A percentile compares a stretch with the other conserved stretches of the same genome.
Evolutionary conservation across 352 stramenopile species (phyloP).

Genomic region (Globisporangium cylindrosporum): DNA sequence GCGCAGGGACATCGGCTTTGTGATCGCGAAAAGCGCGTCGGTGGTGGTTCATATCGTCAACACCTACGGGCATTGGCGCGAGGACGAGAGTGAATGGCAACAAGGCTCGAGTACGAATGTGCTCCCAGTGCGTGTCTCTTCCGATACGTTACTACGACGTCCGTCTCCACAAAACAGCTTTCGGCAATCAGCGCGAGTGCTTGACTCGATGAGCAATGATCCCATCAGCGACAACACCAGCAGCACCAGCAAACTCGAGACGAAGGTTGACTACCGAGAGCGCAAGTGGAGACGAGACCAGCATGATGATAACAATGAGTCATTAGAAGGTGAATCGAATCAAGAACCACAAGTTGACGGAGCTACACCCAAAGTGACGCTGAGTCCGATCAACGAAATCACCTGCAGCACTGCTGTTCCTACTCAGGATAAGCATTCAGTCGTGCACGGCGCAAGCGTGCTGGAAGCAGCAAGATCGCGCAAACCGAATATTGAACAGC

Average conservation of each 20-base stretch:
- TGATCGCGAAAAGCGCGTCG: constrained; percentile 48
- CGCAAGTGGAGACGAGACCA: constrained; percentile 15
- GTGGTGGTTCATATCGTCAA: constrained; percentile 56
- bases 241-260: not conserved
- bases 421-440: too few species aligned
- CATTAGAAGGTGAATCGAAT: not conserved
- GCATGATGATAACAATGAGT: not conserved
- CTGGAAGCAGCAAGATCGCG: constrained; percentile 7
- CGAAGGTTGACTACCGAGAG: constrained; percentile 6
- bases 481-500: constrained; percentile 17
- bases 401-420: too few species aligned
- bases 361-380: constrained; percentile 1
- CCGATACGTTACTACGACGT: constrained; percentile 34
- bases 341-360: not conserved
- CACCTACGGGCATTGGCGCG: constrained; percentile 49
- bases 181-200: constrained; percentile 16
- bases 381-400: constrained; percentile 10
- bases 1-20: constrained; percentile 61
- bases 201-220: not conserved
- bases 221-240: not conserved
- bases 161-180: constrained; percentile 32
- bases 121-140: constrained; percentile 34
- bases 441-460: constrained; percentile 1
- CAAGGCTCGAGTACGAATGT: constrained; percentile 12
- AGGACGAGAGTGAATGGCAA: constrained; percentile 1